Percentiles rank a stretch among this genome's conserved stretches.
phyloP scores from a whole-genome alignment of 140 eudicot species.

The Erigeron philadelphicus region DNA sequence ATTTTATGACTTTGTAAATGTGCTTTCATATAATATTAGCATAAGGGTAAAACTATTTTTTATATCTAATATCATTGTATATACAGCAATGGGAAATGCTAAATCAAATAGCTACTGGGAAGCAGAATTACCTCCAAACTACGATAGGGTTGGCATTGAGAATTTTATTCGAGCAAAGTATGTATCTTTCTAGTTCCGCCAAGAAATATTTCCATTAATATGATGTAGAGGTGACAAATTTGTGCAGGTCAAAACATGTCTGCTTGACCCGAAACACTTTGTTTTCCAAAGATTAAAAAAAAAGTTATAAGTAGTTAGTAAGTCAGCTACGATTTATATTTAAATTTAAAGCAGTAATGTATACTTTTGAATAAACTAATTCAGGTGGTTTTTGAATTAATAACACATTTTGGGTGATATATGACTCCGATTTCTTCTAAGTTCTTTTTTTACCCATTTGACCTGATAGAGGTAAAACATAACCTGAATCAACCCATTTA shows the following conservation, averaged over 20 bases:
- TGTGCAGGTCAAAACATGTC: no score
- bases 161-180: slow-evolving; percentile 63
- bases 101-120: slow-evolving; percentile 73
- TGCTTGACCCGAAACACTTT: no score
- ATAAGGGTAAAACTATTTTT: not conserved
- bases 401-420: no score
- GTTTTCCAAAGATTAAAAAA: no score
- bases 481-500: not conserved
- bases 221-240: not conserved
- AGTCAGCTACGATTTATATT: no score
- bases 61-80: not conserved
- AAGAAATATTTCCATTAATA: not conserved
- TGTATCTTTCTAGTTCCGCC: slow-evolving; percentile 20
- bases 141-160: slow-evolving; percentile 50
- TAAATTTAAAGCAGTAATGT: no score
- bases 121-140: slow-evolving; percentile 58
- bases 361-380: no score
- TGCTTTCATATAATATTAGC: not conserved
- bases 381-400: no score
- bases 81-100: slow-evolving; percentile 57
- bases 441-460: not conserved
- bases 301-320: no score
- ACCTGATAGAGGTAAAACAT: no score
- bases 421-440: not conserved
- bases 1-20: slow-evolving; percentile 11